Evolutionary conservation across 2,329 filamentous ascomycete species (phyloP).

Genomic region (Tothia fuscella): DNA sequence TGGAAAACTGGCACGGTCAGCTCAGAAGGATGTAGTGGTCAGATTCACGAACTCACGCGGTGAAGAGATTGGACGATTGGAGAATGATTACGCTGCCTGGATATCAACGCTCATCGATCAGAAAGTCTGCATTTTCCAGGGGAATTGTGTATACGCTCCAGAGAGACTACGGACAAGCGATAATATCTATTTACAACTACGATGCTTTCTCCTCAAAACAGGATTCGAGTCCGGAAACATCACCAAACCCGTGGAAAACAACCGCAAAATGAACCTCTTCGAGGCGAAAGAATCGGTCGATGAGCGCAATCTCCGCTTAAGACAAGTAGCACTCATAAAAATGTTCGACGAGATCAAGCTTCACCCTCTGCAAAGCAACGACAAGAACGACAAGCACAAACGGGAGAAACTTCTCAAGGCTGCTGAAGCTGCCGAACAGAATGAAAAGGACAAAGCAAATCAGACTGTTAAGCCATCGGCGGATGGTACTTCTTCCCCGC

Average conservation of each 20-base stretch:
- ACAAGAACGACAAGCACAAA: slow-evolving; percentile 62
- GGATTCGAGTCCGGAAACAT: slow-evolving; percentile 60
- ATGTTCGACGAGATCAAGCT: slow-evolving; percentile 84
- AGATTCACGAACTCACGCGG: slow-evolving; percentile 73
- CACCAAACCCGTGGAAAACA: slow-evolving; percentile 50
- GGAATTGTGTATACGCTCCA: slow-evolving; percentile 76
- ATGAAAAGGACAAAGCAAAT: slow-evolving; percentile 29
- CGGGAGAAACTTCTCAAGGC: slow-evolving; percentile 75
- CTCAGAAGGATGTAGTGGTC: slow-evolving; percentile 72
- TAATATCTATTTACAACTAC: slow-evolving; percentile 81
- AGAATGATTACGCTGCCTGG: slow-evolving; percentile 82
- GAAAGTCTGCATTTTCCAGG: slow-evolving; percentile 76
- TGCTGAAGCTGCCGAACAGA: slow-evolving; percentile 73
- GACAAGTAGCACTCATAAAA: slow-evolving; percentile 79
- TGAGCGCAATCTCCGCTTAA: slow-evolving; percentile 69
- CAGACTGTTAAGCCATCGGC: slow-evolving; percentile 43
- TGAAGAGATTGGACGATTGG: slow-evolving; percentile 73
- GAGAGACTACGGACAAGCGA: slow-evolving; percentile 81
- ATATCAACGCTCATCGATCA: slow-evolving; percentile 88
- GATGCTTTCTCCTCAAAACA: slow-evolving; percentile 59
- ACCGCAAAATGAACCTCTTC: slow-evolving; percentile 62
- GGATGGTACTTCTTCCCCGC: slow-evolving; percentile 41
- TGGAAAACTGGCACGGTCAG: slow-evolving; percentile 30
- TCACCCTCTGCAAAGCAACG: slow-evolving; percentile 61
- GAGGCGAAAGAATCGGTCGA: slow-evolving; percentile 77